Conservation (phyloP, 768 basidiomycete genomes). For the Dendrothele bispora region DNA sequence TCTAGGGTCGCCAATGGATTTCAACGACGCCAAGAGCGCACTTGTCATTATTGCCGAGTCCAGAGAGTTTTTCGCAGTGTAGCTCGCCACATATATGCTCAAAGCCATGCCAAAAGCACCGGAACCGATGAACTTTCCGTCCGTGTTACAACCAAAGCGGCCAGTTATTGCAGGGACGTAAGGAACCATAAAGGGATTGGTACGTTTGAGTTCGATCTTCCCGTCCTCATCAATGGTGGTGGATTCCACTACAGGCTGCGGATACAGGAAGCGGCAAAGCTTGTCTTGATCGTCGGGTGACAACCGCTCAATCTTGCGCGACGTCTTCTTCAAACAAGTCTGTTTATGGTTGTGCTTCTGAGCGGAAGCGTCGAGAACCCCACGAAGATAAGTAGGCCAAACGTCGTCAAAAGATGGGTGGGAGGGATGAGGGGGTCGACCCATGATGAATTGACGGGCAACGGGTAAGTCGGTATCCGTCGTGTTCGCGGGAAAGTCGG, state of each 20-base stretch:
- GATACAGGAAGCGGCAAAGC: conserved; percentile 7
- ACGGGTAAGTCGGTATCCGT: too few relatives aligned
- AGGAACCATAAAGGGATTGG: background rate
- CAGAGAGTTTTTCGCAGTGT: conserved; percentile 1
- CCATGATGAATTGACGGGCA: too few relatives aligned
- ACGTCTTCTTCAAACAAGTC: conserved; percentile 10
- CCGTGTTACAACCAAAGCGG: conserved; percentile 2
- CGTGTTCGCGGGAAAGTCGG: too few relatives aligned
- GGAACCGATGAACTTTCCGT: conserved; percentile 5
- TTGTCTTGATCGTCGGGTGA: conserved; percentile 8
- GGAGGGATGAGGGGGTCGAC: too few relatives aligned
- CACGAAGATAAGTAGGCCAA: background rate
- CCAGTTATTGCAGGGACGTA: background rate
- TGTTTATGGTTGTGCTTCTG: conserved; percentile 6
- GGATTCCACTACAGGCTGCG: background rate
- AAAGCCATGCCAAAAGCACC: conserved; percentile 5
- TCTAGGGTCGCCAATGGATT: background rate
- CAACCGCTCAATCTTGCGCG: background rate
- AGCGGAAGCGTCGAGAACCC: background rate
- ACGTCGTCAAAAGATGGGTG: too few relatives aligned
- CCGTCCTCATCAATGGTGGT: conserved; percentile 1
- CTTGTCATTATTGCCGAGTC: background rate
- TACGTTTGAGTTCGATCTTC: background rate
- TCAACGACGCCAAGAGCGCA: background rate
- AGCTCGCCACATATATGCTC: conserved; percentile 4